Conservation (phyloP, 2,329 filamentous ascomycete species). For the Colletotrichum caudatum region DNA sequence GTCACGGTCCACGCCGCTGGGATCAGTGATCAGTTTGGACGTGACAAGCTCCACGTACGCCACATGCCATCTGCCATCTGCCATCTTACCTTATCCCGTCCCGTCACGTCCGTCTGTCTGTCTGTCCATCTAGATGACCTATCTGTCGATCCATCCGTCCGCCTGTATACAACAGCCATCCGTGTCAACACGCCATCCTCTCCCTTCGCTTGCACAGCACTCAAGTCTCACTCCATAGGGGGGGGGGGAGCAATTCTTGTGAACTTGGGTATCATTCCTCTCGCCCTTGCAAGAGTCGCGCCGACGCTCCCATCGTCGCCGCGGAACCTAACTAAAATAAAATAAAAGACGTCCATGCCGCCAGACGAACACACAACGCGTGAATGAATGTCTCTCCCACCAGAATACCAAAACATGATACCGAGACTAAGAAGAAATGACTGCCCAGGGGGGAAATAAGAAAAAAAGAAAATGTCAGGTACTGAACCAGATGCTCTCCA, state of each 20-base stretch:
- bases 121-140: background rate
- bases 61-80: too few relatives aligned
- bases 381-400: conserved; percentile 12
- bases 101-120: background rate
- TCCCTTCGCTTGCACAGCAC: background rate
- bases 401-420: background rate
- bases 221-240: background rate
- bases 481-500: background rate
- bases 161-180: background rate
- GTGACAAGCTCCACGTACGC: conserved; percentile 18
- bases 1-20: conserved; percentile 25
- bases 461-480: conserved; percentile 11
- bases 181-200: too few relatives aligned
- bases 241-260: background rate
- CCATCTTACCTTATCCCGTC: background rate
- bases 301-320: conserved; percentile 20
- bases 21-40: conserved; percentile 27
- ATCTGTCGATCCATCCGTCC: too few relatives aligned
- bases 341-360: conserved; percentile 5
- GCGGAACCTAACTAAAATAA: conserved; percentile 18
- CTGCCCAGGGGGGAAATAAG: background rate
- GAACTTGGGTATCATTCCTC: conserved; percentile 41
- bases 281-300: conserved; percentile 35
- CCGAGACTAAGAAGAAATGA: conserved; percentile 11
- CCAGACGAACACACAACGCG: conserved; percentile 2